Evolutionary conservation across 805 yeast species (phyloP), one percentile per base, ranked within the genome.

Genomic region (Yarrowia phangngaensis): DNA sequence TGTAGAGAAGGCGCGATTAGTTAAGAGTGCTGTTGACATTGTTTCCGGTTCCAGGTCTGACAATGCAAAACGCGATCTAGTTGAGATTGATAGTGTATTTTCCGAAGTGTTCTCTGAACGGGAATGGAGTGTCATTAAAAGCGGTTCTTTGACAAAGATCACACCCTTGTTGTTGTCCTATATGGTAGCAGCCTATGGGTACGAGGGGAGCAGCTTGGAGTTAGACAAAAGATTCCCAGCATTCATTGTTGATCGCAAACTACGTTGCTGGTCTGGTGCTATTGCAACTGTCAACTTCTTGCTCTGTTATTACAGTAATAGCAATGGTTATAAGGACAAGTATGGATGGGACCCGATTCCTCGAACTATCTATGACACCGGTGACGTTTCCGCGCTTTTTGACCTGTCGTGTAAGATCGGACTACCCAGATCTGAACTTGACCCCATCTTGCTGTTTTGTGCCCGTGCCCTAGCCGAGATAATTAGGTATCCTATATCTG

Each of bases 331-430:
- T 13, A n/a, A 5, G 19, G 17, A 26, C 3, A 8, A 9, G 24
- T 35, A 24, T 8, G 32, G 24, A 13, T 38, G 45, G 45, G 32
- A 38, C 11, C 45, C 45, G 5, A 38, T 38, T 6, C n/a, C 11
- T 12, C 32, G 32, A 19, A 38, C 45, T 13, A 19, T 38, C n/a
- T 13, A 5, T 13, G 8, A 31, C 6, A 19, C 24, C 11, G 45
- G 24, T 5, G 23, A n/a, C 8, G 8, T 38, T 3, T 13, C 17
- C 5, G 26, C 12, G 7, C 13, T 27, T 13, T n/a, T 26, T 9
- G 45, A 38, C 9, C 32, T 26, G 13, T 19, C 26, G 6, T 23
- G 32, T n/a, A 24, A n/a, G 16, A 7, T 35, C 22, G 26, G 45
- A 7, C 32, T 24, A 4, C 13, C 27, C n/a, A 27, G 19, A 19